phyloP scores from a whole-genome alignment of 202 grass and related monocot genomes.

The Elaeis oleifera region DNA sequence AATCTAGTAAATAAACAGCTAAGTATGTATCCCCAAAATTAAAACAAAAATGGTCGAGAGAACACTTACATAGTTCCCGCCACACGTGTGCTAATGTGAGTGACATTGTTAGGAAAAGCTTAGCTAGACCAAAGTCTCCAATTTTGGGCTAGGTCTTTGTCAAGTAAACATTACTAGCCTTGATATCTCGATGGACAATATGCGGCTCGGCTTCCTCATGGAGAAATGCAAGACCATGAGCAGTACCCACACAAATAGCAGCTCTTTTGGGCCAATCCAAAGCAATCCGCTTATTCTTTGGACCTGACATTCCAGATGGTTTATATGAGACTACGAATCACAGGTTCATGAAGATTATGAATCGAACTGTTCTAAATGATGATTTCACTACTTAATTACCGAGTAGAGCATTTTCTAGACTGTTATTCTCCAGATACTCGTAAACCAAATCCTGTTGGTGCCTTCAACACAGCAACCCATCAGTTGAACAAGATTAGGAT shows the following conservation, averaged over 20 bases:
- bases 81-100: conserved; percentile 65
- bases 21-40: too few relatives aligned
- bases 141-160: conserved; percentile 47
- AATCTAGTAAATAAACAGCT: too few relatives aligned
- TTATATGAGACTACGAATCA: too few relatives aligned
- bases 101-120: conserved; percentile 47
- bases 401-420: conserved; percentile 53
- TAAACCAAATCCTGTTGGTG: conserved; percentile 40
- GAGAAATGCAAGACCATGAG: conserved; percentile 60
- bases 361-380: too few relatives aligned
- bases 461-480: conserved; percentile 49
- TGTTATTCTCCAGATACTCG: conserved; percentile 51
- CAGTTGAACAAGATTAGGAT: conserved; percentile 56
- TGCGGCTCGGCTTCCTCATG: conserved; percentile 53
- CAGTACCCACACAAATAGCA: conserved; percentile 54
- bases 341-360: too few relatives aligned
- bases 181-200: conserved; percentile 67
- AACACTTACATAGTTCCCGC: conserved; percentile 51
- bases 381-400: conserved; percentile 21
- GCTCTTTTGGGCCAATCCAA: conserved; percentile 49
- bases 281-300: conserved; percentile 42
- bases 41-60: background rate
- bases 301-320: conserved; percentile 23
- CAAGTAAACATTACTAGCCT: conserved; percentile 64
- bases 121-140: conserved; percentile 63